Evolutionary conservation across 768 basidiomycete genomes (phyloP), one percentile per base, ranked within the genome.

Genomic region (Hortiboletus flavorubellus): DNA sequence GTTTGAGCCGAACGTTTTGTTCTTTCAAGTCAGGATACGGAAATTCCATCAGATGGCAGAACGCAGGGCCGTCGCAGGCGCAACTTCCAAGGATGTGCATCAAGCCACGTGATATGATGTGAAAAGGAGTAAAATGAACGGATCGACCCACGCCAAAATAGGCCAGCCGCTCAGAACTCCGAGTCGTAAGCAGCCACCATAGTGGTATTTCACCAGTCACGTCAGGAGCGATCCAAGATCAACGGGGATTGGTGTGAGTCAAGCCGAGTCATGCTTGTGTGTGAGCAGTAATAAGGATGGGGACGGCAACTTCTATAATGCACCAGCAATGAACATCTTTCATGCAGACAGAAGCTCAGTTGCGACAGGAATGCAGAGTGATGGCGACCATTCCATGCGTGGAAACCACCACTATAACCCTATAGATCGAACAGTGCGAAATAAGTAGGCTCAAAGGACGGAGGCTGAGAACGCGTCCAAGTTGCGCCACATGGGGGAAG

Each of bases 391-490:
- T 55, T 52, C 42, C 51, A 31, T 42, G 49, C 38, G 30, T 45
- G 53, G 57, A 67, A 57, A 45, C 15, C 7, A 9, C 21, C 44
- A 45, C 63, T 57, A 55, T 68, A 61, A 35, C 66, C 67, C 54
- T 34, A 56, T 61, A 18, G 30, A 59, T 64, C 56, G 51, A 39
- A 68, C 64, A 64, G 64, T 59, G 62, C 59, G 29, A 49, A 21
- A 68, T 39, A 35, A 46, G 61, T 49, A 64, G 53, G 40, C 48
- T 59, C 46, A 61, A 61, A 52, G 55, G 38, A 30, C 37, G 38
- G 57, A 49, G 51, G 44, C 46, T 31, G 43, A 44, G 49, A 47
- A 43, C 11, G 30, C 47, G 14, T 29, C 16, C 31, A 46, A 12
- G 51, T 43, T 54, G 51, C 46, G 46, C 58, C 53, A 47, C 53